Percentiles rank a stretch among this genome's conserved stretches.
These are phyloP conservation scores for Leptomonas seymouri DNA, from an alignment of 208 protist genomes.

Conservation along the genomic window DNA sequence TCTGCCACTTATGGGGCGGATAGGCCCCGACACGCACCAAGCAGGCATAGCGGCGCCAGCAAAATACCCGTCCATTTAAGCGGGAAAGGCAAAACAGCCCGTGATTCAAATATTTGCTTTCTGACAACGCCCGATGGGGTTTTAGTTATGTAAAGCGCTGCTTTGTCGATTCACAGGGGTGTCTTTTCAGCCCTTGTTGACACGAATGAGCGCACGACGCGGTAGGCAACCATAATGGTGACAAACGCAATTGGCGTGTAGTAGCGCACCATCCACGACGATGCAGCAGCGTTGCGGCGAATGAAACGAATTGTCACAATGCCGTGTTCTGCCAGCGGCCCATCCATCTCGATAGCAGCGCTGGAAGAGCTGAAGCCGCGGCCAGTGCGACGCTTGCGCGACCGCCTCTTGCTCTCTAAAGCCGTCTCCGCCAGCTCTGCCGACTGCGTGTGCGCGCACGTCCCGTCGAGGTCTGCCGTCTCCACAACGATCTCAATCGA, in stretches of 20 bases:
- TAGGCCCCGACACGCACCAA: too few species aligned
- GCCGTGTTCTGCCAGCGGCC: constrained; percentile 33
- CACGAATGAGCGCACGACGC: constrained; percentile 26
- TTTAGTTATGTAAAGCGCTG: not conserved
- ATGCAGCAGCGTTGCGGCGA: constrained; percentile 10
- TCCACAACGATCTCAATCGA: constrained; percentile 56
- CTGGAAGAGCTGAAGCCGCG: constrained; percentile 18
- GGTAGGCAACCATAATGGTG: constrained; percentile 35
- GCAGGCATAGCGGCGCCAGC: too few species aligned
- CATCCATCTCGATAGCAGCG: constrained; percentile 19
- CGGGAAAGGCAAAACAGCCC: too few species aligned
- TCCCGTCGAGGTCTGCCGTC: constrained; percentile 26
- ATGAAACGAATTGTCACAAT: constrained; percentile 34
- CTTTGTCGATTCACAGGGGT: not conserved
- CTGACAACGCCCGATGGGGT: not conserved
- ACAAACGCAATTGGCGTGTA: constrained; percentile 34
- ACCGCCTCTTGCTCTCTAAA: constrained; percentile 10
- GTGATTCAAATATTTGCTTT: not conserved
- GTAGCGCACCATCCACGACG: constrained; percentile 26
- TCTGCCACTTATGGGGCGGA: too few species aligned
- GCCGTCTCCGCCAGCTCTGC: constrained; percentile 5
- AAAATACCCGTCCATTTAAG: too few species aligned
- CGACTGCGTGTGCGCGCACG: constrained; percentile 25
- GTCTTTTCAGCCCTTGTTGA: constrained; percentile 19
- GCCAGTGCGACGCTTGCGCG: constrained; percentile 35